phyloP scores from a whole-genome alignment of 495 filamentous ascomycete species.

The Cudoniella acicularis region DNA sequence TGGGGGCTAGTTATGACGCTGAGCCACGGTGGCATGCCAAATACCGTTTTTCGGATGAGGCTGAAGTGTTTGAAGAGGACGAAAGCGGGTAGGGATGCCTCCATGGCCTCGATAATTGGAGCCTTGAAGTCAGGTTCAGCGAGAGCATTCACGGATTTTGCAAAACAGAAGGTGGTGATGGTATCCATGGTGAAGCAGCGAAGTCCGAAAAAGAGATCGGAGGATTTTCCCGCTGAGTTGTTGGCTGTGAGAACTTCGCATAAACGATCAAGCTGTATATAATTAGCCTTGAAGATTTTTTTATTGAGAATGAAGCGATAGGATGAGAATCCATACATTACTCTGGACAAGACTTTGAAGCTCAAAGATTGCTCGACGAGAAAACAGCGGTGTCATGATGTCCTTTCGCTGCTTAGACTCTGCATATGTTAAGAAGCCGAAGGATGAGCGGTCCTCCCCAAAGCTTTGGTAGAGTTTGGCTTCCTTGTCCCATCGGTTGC shows the following conservation, averaged over 20 bases:
- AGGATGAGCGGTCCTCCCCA: conserved; percentile 32
- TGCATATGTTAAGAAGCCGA: conserved; percentile 31
- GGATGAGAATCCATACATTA: conserved; percentile 21
- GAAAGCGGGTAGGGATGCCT: conserved; percentile 19
- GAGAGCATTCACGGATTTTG: conserved; percentile 28
- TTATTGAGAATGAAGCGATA: not conserved
- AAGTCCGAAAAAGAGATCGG: conserved; percentile 32
- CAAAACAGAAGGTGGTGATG: conserved; percentile 38
- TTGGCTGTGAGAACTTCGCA: conserved; percentile 23
- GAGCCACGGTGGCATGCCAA: conserved; percentile 29
- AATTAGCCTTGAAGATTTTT: too few species aligned
- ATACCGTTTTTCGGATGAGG: conserved; percentile 23
- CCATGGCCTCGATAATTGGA: conserved; percentile 32
- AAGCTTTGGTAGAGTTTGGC: conserved; percentile 31
- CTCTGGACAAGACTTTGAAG: conserved; percentile 31
- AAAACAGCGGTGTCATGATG: conserved; percentile 34
- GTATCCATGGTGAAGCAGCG: conserved; percentile 36
- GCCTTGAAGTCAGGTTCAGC: conserved; percentile 29
- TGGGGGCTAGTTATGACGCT: conserved; percentile 25
- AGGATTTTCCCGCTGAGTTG: conserved; percentile 4
- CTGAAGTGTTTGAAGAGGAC: conserved; percentile 32
- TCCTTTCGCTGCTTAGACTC: conserved; percentile 34
- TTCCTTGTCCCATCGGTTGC: conserved; percentile 36
- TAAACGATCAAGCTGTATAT: conserved; percentile 23
- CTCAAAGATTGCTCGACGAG: conserved; percentile 28